Conservation (phyloP, 225 moss, liverwort and hornwort genomes). For the Sphagnum contortum region DNA sequence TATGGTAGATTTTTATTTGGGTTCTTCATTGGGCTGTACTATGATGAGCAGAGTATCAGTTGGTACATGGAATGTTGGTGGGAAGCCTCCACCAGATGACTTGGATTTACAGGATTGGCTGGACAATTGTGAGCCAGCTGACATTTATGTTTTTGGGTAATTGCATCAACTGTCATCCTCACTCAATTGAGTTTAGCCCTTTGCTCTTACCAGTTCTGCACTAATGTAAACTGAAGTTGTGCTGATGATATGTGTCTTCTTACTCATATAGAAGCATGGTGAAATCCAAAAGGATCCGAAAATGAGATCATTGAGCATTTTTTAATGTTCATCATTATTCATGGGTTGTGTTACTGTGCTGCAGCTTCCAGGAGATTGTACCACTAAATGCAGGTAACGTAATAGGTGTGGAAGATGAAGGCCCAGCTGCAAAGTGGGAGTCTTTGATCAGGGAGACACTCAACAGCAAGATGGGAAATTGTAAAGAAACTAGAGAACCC, state of each 20-base stretch:
- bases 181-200: no score
- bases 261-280: no score
- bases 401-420: constrained; percentile 72
- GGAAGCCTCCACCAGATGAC: constrained; percentile 63
- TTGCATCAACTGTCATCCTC: constrained; percentile 1
- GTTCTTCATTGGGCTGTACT: not conserved
- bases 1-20: not conserved
- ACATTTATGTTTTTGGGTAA: constrained; percentile 86
- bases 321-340: no score
- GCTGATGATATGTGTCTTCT: no score
- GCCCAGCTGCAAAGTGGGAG: constrained; percentile 82
- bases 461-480: constrained; percentile 25
- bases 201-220: no score
- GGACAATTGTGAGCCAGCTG: constrained; percentile 54
- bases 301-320: no score
- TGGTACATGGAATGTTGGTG: constrained; percentile 91
- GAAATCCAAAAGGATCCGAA: no score
- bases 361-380: constrained; percentile 97
- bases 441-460: constrained; percentile 66
- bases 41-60: constrained; percentile 61
- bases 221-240: no score
- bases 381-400: constrained; percentile 95
- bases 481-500: constrained; percentile 12
- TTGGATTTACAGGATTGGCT: constrained; percentile 84
- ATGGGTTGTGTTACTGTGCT: constrained; percentile 1